Base-by-base conservation (phyloP, 108 stramenopile species). In the Aurantiochytrium sp. region DNA sequence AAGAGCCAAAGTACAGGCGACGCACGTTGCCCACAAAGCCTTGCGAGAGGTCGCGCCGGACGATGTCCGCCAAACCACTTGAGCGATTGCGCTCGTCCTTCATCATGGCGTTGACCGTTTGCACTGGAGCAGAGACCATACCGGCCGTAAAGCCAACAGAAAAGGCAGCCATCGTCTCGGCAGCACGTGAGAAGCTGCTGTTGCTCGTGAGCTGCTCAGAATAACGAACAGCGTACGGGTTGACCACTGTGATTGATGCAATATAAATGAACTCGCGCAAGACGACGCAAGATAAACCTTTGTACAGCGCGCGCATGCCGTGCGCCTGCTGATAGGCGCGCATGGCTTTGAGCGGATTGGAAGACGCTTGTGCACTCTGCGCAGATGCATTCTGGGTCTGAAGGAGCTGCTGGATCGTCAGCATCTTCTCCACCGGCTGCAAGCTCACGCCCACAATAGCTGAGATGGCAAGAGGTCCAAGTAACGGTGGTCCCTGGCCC, bases 51-150 rank as follows among this genome's bases (percentile, higher is more conserved):
- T 53, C 51, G 51, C 49, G 45, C 6, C 28, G n/a, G 49, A 83
- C 49, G 51, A 83, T 83, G 18, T 47, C 45, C 12, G 45, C 51
- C 45, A 83, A 25, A 23, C 23, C 8, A 14, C 76, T 55, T 8
- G 49, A 53, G 49, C 28, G 12, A 45, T 83, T 83, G n/a, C 76
- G 76, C 51, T 83, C 76, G 28, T 83, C 76, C 76, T 83, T 83
- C 76, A 83, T 83, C 76, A 83, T 83, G 4, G 76, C 76, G 76
- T 83, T 83, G 18, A 83, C 51, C 45, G 76, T 83, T 45, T 83
- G 76, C 19, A 83, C 45, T 12, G 76, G 76, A 12, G 76, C 76
- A 6, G 76, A 83, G n/a, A 83, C 45, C 45, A 83, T 47, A 12
- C 76, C 76, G n/a, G 76, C 76, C 6, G 76, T 25, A 23, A 83